These are phyloP conservation scores for Zymoseptoria crescenta DNA, from an alignment of 2,329 filamentous ascomycete species.

Conservation along the genomic window DNA sequence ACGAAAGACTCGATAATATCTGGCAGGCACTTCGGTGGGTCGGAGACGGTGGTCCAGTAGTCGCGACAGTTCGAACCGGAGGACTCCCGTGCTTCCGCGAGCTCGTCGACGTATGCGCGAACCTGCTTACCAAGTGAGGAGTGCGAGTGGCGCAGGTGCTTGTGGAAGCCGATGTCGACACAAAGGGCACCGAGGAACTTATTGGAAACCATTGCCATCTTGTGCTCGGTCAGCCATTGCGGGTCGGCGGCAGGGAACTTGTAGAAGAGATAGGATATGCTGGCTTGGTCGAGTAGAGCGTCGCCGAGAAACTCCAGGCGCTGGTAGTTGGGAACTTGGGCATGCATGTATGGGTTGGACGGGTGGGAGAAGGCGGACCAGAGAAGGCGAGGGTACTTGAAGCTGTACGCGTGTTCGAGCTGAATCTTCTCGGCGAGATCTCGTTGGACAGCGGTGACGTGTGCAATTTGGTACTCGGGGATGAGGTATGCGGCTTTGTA, in stretches of 20 bases:
- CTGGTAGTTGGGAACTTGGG: slow-evolving; percentile 80
- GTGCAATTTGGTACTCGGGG: slow-evolving; percentile 61
- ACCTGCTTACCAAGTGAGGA: slow-evolving; percentile 46
- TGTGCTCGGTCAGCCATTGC: slow-evolving; percentile 96
- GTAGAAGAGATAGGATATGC: slow-evolving; percentile 74
- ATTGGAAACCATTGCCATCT: slow-evolving; percentile 99
- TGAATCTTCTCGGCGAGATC: slow-evolving; percentile 61
- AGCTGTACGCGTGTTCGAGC: slow-evolving; percentile 54
- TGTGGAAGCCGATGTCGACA: slow-evolving; percentile 69
- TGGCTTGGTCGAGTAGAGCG: slow-evolving; percentile 76
- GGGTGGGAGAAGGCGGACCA: slow-evolving; percentile 83
- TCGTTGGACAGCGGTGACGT: slow-evolving; percentile 57
- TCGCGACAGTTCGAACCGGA: slow-evolving; percentile 46
- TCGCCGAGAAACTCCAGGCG: slow-evolving; percentile 89
- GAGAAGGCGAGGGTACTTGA: slow-evolving; percentile 67
- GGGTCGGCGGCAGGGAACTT: slow-evolving; percentile 72
- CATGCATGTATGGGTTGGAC: slow-evolving; percentile 66
- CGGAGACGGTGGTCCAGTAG: slow-evolving; percentile 59
- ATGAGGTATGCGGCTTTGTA: slow-evolving; percentile 63
- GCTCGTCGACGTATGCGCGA: slow-evolving; percentile 48
- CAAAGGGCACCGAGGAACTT: slow-evolving; percentile 81
- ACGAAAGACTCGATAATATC: slow-evolving; percentile 86
- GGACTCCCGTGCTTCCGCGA: slow-evolving; percentile 46
- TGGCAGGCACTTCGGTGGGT: slow-evolving; percentile 69
- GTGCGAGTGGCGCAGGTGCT: slow-evolving; percentile 53